Evolutionary conservation across 768 basidiomycete genomes (phyloP), one percentile per base, ranked within the genome.

Genomic region (Phlegmacium glaucopus): DNA sequence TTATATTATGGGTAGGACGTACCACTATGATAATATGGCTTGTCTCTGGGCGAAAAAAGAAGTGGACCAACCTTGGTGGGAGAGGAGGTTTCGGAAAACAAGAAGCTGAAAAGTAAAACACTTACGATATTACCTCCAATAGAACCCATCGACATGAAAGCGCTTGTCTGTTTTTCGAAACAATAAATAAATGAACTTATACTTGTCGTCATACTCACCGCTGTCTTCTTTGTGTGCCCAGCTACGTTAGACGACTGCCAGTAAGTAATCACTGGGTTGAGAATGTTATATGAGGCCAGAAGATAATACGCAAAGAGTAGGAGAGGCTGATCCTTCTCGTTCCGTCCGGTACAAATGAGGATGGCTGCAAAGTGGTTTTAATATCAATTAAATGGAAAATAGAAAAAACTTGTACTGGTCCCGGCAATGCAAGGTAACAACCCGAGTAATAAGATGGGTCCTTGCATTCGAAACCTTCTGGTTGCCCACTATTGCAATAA

Each of bases 221-320:
- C 54, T 9, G 61, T 53, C 39, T 62, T 65, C 51, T 65, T 65
- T 3, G 63, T 63, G 40, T 63, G 66, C 1, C 67, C 67, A 7
- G 67, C 67, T 6, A 66, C 65, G 44, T 69, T 69, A 1, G 66
- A 59, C 12, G 64, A 59, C 39, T 67, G 63, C 67, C 67, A 69
- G 41, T 63, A 65, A 13, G 64, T 49, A 28, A 69, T 51, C 10
- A 55, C 55, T 0, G 68, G 64, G 1, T 47, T 47, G 15, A 60
- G 47, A 15, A 61, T 54, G 12, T 47, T 55, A 9, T 55, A 52
- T 9, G 55, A 36, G 8, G 65, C 51, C 3, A 65, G 44, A n/a
- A 63, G 46, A 40, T 69, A 67, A 49, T 66, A 69, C 0, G 65
- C 62, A 11, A 59, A 52, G 4, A 69, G 53, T 6, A 69, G 49